Base-by-base conservation (phyloP, 1,139 yeast species). In the Debaryomyces nepalensis region DNA sequence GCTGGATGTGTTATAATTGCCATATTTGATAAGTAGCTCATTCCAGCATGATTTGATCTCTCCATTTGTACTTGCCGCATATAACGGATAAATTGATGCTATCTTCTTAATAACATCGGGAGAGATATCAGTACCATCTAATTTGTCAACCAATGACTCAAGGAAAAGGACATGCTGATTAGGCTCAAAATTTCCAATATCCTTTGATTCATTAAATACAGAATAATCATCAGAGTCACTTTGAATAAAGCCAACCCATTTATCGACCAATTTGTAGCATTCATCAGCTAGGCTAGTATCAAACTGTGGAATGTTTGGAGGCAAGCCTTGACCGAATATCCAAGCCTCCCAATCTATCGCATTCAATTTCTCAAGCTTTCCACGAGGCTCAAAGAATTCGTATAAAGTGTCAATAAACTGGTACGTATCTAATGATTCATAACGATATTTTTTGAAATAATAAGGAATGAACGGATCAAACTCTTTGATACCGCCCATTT, bases 101-200 rank as follows among this genome's bases (percentile, higher is more conserved):
- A 70, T 48, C 21, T 48, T 40, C 21, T 47, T 44, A 21, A 65
- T 50, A 5, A 59, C 47, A 3, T 49, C 52, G 2, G 53, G 42
- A 2, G 51, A 34, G 6, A 55, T 52, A 2, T 50, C 29, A 31
- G 51, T 36, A 4, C 39, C 31, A 10, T 52, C 59, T 16, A 63
- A 54, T 41, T 54, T 54, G 37, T 59, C 58, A 15, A 54, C 51
- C 38, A 70, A 57, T 7, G 63, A 57, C 36, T 65, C 70, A 41
- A 70, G 54, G 41, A 70, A 66, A 26, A 68, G 59, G 33, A 65
- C 57, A 38, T 64, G 63, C 48, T 70, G 76, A 46, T 64, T 66
- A 10, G 66, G 59, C 33, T 67, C 63, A 45, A 68, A 65, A 2
- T 43, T 27, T 18, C 29, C 43, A 18, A 66, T 54, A 44, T 68